Percentiles rank a stretch among this genome's conserved stretches.
Evolutionary conservation across 2,329 filamentous ascomycete species (phyloP).

Genomic region (Emergomyces africanus): DNA sequence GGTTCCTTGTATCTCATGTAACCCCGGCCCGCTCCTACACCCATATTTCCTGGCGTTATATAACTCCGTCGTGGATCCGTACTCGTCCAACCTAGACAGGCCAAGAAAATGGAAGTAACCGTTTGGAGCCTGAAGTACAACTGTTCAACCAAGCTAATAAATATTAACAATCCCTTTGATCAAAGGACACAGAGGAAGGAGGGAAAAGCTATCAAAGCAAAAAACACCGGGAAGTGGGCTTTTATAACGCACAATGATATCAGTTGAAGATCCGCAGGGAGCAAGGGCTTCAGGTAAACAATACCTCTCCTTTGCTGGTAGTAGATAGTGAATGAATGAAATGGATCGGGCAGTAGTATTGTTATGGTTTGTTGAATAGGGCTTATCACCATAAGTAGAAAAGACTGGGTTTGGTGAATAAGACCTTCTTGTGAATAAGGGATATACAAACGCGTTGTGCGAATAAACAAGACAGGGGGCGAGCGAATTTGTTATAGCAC

Average conservation of each 20-base stretch:
- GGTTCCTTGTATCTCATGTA: neutral
- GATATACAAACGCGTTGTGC: neutral
- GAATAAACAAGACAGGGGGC: neutral
- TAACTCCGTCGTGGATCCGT: neutral
- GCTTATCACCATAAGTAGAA: neutral
- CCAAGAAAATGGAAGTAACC: neutral
- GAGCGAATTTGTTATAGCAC: neutral
- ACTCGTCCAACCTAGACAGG: neutral
- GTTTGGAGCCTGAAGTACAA: neutral
- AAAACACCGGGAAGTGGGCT: neutral
- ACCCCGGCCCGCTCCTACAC: neutral
- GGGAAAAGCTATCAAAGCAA: neutral
- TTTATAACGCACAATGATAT: neutral
- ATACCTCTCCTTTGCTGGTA: neutral
- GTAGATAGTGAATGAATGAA: neutral
- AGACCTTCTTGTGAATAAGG: neutral
- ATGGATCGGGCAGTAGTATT: neutral
- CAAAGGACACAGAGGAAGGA: neutral
- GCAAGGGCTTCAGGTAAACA: neutral
- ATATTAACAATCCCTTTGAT: neutral
- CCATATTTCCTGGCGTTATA: neutral
- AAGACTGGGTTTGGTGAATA: neutral
- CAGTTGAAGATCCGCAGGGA: neutral
- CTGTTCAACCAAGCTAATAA: neutral
- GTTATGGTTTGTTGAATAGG: neutral